These are phyloP conservation scores for Echites panduratus DNA, from an alignment of 257 asterid genomes.

Conservation along the genomic window DNA sequence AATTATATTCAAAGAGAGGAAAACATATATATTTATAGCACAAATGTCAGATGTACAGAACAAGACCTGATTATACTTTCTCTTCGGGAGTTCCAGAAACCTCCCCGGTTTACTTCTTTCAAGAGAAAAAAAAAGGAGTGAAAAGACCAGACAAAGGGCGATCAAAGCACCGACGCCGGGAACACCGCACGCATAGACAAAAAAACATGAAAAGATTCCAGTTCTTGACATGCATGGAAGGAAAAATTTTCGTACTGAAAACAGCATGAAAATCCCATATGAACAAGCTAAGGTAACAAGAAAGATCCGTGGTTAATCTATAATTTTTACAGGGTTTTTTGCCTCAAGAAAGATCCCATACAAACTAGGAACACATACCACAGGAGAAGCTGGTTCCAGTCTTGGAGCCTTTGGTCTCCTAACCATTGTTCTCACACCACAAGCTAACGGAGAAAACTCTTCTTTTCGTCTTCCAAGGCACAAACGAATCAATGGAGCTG, in stretches of 20 bases:
- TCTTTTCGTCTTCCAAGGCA: not conserved
- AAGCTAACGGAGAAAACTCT: not conserved
- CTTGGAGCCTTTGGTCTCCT: not conserved
- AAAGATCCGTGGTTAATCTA: not conserved
- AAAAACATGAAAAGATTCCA: not conserved
- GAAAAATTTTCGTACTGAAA: not conserved
- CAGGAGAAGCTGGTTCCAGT: not conserved
- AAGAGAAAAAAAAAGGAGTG: not conserved
- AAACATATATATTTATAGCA: not conserved
- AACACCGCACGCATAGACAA: not conserved
- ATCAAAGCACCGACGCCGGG: not conserved
- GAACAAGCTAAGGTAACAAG: not conserved
- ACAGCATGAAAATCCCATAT: not conserved
- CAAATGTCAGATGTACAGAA: not conserved
- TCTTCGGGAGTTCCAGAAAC: not conserved
- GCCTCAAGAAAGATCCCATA: not conserved
- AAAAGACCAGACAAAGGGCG: not conserved
- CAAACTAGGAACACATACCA: not conserved
- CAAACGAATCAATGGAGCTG: too few relatives aligned
- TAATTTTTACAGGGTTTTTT: not conserved
- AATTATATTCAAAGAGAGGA: not conserved
- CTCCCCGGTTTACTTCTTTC: not conserved
- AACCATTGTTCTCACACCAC: conserved; percentile 2
- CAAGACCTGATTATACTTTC: not conserved
- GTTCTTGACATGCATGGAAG: not conserved